Percentiles rank a stretch among this genome's conserved stretches.
phyloP scores from a whole-genome alignment of 2,329 filamentous ascomycete genomes.

The Alternaria triticina region DNA sequence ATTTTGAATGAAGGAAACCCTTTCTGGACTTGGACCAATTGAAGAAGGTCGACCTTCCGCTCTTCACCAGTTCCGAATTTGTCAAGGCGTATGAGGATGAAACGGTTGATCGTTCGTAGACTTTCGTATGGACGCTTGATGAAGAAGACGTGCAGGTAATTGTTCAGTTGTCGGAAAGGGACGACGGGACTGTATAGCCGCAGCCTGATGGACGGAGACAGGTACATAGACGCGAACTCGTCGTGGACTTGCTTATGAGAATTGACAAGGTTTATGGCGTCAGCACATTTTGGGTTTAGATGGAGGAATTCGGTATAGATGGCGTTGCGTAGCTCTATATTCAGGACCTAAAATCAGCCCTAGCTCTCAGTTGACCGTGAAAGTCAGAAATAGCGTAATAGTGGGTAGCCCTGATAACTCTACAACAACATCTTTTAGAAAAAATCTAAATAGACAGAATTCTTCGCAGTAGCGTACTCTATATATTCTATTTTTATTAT shows the following conservation, averaged over 20 bases:
- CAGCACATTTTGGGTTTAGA: background rate
- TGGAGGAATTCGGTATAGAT: background rate
- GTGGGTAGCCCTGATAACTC: no score
- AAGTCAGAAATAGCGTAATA: no score
- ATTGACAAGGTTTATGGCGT: background rate
- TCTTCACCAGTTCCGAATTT: background rate
- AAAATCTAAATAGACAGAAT: no score
- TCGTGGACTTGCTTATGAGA: background rate
- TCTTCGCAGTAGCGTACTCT: no score
- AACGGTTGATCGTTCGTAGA: background rate
- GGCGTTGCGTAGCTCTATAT: background rate
- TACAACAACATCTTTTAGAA: no score
- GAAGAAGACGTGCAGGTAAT: background rate
- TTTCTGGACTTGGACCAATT: background rate
- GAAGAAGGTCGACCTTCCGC: background rate
- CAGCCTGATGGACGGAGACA: background rate
- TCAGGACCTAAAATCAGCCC: background rate
- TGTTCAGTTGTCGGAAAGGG: background rate
- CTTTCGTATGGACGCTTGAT: background rate
- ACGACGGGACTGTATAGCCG: background rate
- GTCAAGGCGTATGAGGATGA: background rate
- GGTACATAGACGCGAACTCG: background rate
- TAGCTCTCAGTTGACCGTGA: no score
- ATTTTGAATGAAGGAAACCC: background rate
- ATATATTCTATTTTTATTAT: no score